Base-by-base conservation (phyloP, 1,284 basidiomycete species). In the Anthracocystis setariae region DNA sequence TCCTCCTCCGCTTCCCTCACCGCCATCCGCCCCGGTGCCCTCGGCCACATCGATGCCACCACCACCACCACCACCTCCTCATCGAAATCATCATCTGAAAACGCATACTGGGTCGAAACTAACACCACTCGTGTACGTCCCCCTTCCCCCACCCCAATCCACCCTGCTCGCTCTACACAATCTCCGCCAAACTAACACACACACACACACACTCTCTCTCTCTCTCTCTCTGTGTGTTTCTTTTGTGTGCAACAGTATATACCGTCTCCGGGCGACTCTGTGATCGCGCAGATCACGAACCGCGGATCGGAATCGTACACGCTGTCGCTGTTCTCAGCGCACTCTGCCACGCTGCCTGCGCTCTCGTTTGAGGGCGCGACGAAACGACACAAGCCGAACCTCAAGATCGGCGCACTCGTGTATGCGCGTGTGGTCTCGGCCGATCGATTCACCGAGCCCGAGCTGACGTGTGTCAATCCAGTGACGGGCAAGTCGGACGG, bases 281-380 rank as follows among this genome's bases (percentile, higher is more conserved):
- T 82, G 8, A 59, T 82, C 44, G 76, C 65, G 17, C 80, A 81
- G 42, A 76, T 82, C 49, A 78, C 78, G 9, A 67, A 70, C 32
- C 71, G 77, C 15, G 70, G 73, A 18, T 50, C 70, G 15, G 81
- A 82, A 29, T 70, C 67, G 17, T 82, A 81, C 49, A 76, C 74
- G 10, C 60, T 76, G 27, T 60, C 80, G 13, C 72, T 82, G 18
- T 74, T 74, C 42, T 64, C 72, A 3, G 65, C 77, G 1, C 75
- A 80, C 45, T 35, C 48, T 2, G 74, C 73, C 23, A 75, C 72
- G 9, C 59, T 82, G 3, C 78, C 81, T 5, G 77, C 67, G 9
- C 75, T 82, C 23, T 61, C 76, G 15, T 82, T 82, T 32, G 79
- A 82, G 50, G 81, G 81, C 20, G 81, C 81, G 8, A 81, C 80